Base-by-base conservation (phyloP, 495 filamentous ascomycete genomes). In the Talaromyces proteolyticus region DNA sequence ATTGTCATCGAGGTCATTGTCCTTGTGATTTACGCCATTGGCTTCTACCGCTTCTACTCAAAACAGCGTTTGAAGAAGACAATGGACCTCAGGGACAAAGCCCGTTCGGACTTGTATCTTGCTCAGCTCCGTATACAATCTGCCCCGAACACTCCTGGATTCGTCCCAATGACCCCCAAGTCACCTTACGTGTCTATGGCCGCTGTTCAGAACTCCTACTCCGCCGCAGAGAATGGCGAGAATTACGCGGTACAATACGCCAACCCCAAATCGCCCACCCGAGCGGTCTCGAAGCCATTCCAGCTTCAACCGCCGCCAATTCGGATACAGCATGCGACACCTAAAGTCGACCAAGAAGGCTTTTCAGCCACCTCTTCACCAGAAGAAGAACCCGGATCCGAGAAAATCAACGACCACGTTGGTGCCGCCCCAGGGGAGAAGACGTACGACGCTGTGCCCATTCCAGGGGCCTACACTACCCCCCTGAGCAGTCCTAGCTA, bases 31-130 rank as follows among this genome's bases (percentile, higher is more conserved):
- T 99, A 99, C 74, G 89, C 76, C 64, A 78, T 96, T 62, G 83
- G 94, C 64, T 95, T 96, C 74, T 97, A 93, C 77, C 87, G 93
- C 56, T 88, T 95, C 76, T 93, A 89, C 79, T 88, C 88, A 51
- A 99, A 99, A 77, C 86, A 88, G 63, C 82, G 84, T 58, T 87
- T 99, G 50, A 85, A 85, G 66, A 97, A 96, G 73, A 88, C 89
- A 46, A 97, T 99, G 92, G 87, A 95, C 66, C 70, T 86, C 59
- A 91, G 93, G 57, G 93, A 99, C 77, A 85, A 84, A 59, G 93
- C 93, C 56, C 87, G 93, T 51, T 88, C 84, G 56, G 91, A 96
- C 62, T 77, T 98, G 50, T 97, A 96, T 75, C 89, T 97, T 47
- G 93, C 92, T 41, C 93, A 97, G 61, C 82, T 97, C 6, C 89